phyloP scores from a whole-genome alignment of 2,329 filamentous ascomycete species.

The Fusarium musae region DNA sequence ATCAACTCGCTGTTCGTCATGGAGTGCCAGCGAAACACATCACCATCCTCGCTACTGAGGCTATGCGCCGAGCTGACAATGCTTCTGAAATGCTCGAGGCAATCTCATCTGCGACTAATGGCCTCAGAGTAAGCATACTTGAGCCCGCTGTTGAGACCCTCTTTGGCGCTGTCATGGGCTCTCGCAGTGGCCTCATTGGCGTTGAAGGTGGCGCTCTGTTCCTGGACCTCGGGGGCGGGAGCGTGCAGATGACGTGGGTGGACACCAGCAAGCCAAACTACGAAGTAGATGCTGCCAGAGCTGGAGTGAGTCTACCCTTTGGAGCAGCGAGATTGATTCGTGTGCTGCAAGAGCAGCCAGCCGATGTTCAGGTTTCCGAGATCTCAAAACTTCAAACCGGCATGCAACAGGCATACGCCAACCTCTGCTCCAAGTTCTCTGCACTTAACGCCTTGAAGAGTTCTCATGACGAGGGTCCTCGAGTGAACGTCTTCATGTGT shows the following conservation, averaged over 20 bases:
- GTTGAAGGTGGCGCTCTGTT: constrained; percentile 76
- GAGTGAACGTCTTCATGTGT: constrained; percentile 82
- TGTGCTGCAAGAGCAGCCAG: constrained; percentile 56
- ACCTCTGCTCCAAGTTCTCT: constrained; percentile 61
- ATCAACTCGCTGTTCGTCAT: constrained; percentile 75
- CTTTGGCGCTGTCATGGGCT: constrained; percentile 81
- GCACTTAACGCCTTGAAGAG: constrained; percentile 56
- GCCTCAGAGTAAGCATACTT: constrained; percentile 77
- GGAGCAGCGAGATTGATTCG: constrained; percentile 68
- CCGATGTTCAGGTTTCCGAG: constrained; percentile 57
- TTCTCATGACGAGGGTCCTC: constrained; percentile 51
- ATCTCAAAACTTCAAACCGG: constrained; percentile 65
- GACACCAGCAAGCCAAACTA: constrained; percentile 61
- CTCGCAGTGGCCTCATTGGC: constrained; percentile 76
- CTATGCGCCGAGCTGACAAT: constrained; percentile 84
- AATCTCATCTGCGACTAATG: constrained; percentile 70
- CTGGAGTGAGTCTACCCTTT: constrained; percentile 69
- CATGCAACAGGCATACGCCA: constrained; percentile 69
- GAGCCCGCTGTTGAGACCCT: constrained; percentile 84
- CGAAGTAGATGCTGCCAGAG: constrained; percentile 62
- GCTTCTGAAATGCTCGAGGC: constrained; percentile 72
- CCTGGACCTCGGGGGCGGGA: constrained; percentile 85
- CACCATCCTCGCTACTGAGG: constrained; percentile 86
- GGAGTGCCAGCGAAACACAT: constrained; percentile 73
- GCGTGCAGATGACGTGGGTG: constrained; percentile 73